phyloP scores from a whole-genome alignment of 2,329 filamentous ascomycete genomes.

The Aspergillus eucalypticola region DNA sequence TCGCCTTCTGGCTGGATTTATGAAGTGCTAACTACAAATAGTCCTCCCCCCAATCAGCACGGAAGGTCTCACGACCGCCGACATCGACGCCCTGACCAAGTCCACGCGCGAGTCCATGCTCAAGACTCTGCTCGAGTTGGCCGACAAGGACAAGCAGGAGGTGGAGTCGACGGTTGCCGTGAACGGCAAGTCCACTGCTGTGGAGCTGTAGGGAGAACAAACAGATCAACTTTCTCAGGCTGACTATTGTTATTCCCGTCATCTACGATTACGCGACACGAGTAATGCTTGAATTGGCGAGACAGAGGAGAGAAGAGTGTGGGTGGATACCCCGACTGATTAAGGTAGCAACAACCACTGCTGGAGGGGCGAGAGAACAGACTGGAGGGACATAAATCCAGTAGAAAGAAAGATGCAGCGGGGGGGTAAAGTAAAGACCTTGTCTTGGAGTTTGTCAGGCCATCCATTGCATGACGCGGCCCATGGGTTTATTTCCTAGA shows the following conservation, averaged over 20 bases:
- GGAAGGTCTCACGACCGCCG: slow-evolving; percentile 67
- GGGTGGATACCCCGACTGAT: no score
- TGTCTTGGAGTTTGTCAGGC: no score
- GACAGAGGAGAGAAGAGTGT: no score
- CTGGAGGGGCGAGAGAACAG: no score
- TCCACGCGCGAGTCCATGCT: slow-evolving; percentile 75
- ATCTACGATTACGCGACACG: slow-evolving; percentile 9
- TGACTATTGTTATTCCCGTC: not conserved
- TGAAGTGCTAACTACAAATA: slow-evolving; percentile 33
- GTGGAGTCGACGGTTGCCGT: slow-evolving; percentile 16
- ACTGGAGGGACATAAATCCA: not conserved
- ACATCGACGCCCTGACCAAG: slow-evolving; percentile 73
- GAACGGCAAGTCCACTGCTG: slow-evolving; percentile 34
- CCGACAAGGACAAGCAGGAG: slow-evolving; percentile 26
- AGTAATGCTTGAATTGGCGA: no score
- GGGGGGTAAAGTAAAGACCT: no score
- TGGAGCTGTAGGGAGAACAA: slow-evolving; percentile 35
- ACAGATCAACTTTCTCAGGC: not conserved
- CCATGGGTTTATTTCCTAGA: not conserved
- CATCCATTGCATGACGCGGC: no score
- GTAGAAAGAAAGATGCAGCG: no score
- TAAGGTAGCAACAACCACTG: no score
- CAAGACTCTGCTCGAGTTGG: slow-evolving; percentile 53
- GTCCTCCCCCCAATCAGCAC: slow-evolving; percentile 82
- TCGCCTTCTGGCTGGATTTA: not conserved